Conservation (phyloP, 2,329 filamentous ascomycete genomes). For the Neonectria ditissima region DNA sequence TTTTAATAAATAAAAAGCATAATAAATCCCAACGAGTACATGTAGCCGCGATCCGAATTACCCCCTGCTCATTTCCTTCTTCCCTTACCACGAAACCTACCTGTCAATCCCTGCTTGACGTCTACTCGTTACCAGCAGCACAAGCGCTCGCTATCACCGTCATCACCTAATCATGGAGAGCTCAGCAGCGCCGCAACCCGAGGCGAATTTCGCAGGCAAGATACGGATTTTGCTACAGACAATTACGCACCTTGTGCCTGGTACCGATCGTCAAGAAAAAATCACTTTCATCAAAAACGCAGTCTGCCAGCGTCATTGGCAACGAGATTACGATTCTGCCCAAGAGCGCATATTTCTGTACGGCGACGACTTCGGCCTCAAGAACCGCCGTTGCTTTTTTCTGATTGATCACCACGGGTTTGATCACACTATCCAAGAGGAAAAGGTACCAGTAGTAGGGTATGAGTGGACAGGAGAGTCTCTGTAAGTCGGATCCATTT, state of each 20-base stretch:
- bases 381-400: constrained; percentile 28
- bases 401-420: constrained; percentile 33
- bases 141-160: not conserved
- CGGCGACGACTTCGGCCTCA: constrained; percentile 25
- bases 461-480: constrained; percentile 34
- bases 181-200: not conserved
- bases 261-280: constrained; percentile 25
- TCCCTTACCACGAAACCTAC: too few relatives aligned
- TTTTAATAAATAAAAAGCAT: too few relatives aligned
- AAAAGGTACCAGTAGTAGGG: constrained; percentile 27
- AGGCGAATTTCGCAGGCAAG: constrained; percentile 5
- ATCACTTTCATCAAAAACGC: constrained; percentile 19
- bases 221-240: constrained; percentile 30
- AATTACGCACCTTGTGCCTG: constrained; percentile 27
- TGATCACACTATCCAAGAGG: constrained; percentile 21
- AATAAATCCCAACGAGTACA: too few relatives aligned
- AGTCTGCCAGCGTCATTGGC: constrained; percentile 30
- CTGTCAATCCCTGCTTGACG: too few relatives aligned
- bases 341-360: constrained; percentile 26
- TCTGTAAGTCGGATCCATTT: constrained; percentile 22
- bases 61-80: too few relatives aligned
- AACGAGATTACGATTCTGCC: constrained; percentile 21
- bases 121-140: constrained; percentile 14
- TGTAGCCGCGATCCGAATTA: too few relatives aligned
- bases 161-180: constrained; percentile 19